Base-by-base conservation (phyloP, 148 eudicot genomes). In the Nepenthes gracilis region DNA sequence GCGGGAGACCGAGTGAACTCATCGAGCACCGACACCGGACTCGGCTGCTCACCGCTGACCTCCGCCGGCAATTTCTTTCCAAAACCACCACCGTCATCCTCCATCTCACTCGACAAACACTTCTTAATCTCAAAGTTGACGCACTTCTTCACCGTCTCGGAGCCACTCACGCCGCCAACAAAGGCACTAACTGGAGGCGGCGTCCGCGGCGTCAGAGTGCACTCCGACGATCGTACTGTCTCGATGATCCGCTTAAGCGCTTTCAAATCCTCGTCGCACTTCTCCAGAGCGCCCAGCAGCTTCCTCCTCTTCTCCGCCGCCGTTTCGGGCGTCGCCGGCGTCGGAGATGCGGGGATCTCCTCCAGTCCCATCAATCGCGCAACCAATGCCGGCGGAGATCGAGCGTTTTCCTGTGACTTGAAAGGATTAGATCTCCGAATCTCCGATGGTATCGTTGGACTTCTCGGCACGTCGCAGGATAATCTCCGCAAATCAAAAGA, bases 181-280 rank as follows among this genome's bases (percentile, higher is more conserved):
- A 15, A 33, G 0, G 50, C 62, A 64, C 23, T 68, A 47, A 36
- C 66, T 15, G 3, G 35, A 9, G 69, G 69, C 33, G 70, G 72
- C 57, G 68, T 54, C 43, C 49, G 49, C 0, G 66, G 47, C 12
- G 54, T 9, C 53, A 11, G 12, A 8, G 2, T 8, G 11, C 36
- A 36, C 63, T 77, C 72, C 10, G 57, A 40, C 9, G 58, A 66
- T 51, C 79, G 80, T 33, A 79, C 77, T 23, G 80, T 66, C 68
- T 71, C 76, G 32, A 88, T 85, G 36, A 85, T 74, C 62, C 65
- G 75, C 76, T 68, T 81, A 1, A 88, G 80, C 2, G 73, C 65
- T 66, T 79, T 78, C 65, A 88, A 71, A 52, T 88, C 96, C 68
- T 85, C 88, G 54, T 88, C 87, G 36, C 96, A 88, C 55, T 77